Percentiles rank a stretch among this genome's conserved stretches.
Evolutionary conservation across 108 stramenopile genomes (phyloP).

Genomic region (Nannochloropsis oceanica): DNA sequence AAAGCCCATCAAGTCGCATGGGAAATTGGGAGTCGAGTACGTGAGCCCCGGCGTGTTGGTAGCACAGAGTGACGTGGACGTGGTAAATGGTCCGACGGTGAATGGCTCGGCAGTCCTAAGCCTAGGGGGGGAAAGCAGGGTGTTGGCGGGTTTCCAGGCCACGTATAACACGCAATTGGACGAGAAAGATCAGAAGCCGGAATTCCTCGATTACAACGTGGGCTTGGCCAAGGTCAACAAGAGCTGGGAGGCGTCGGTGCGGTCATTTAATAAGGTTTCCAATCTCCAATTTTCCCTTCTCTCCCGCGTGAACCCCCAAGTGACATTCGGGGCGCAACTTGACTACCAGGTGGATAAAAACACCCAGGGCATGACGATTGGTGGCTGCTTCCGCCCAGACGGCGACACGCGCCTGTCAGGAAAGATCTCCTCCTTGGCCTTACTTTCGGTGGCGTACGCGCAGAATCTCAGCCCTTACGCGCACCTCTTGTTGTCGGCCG

Average conservation of each 20-base stretch:
- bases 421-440: not conserved
- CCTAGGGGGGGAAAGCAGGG: not conserved
- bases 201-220: not conserved
- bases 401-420: not conserved
- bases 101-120: not conserved
- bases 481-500: not conserved
- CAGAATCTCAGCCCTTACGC: not conserved
- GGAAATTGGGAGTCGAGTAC: not conserved
- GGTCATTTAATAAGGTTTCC: not conserved
- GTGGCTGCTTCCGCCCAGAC: not conserved
- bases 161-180: not conserved
- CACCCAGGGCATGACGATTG: not conserved
- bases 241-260: not conserved
- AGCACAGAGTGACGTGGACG: not conserved
- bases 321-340: not conserved
- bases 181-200: not conserved
- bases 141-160: not conserved
- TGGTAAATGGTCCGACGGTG: not conserved
- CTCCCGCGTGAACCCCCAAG: not conserved
- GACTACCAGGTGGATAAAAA: not conserved
- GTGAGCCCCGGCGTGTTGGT: not conserved
- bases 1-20: not conserved
- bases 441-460: not conserved
- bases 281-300: not conserved
- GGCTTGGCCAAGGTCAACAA: not conserved